Base-by-base conservation (phyloP, 2,329 filamentous ascomycete genomes). In the Scolecobasidium constrictum region DNA sequence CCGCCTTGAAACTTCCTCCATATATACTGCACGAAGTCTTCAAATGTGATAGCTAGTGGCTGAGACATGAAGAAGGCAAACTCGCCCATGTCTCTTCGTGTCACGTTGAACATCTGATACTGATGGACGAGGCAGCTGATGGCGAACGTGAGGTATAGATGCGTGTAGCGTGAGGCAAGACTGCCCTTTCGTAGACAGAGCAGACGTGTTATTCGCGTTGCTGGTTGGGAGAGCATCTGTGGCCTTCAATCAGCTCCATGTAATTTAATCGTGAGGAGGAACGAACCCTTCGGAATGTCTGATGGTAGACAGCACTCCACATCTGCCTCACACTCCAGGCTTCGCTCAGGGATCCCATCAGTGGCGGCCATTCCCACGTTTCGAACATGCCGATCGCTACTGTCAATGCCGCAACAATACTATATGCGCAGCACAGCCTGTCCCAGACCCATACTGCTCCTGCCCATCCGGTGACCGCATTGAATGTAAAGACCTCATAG, bases 51-150 rank as follows among this genome's bases (percentile, higher is more conserved):
- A 6, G 44, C 46, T 5, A 26, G 12, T 4, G 46, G 45, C 20
- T 50, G 46, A 46, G 45, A 50, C 3, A 49, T 19, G 38, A 50
- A 50, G 33, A 46, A 50, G n/a, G 9, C n/a, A n/a, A 31, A 31
- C n/a, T 31, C 26, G 26, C 26, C 26, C 26, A 31, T 31, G 26
- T 31, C 26, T n/a, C 26, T 31, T 7, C 26, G 26, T 31, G 26
- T 31, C 9, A 31, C 26, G 26, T 31, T 31, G 26, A 31, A 31
- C 26, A 31, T 31, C 26, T 31, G 26, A n/a, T 9, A 31, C 26
- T 31, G 26, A n/a, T 31, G 26, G n/a, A 31, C 9, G n/a, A 31
- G 9, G 26, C 26, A 31, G 26, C 26, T 31, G 26, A 31, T 31
- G n/a, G 9, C 26, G 26, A 31, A 31, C 9, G 26, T 9, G n/a